A percentile compares a stretch with the other conserved stretches of the same genome.
These are phyloP conservation scores for Cutaneotrichosporon dermatis DNA, from an alignment of 1,284 basidiomycete genomes.

Conservation along the genomic window DNA sequence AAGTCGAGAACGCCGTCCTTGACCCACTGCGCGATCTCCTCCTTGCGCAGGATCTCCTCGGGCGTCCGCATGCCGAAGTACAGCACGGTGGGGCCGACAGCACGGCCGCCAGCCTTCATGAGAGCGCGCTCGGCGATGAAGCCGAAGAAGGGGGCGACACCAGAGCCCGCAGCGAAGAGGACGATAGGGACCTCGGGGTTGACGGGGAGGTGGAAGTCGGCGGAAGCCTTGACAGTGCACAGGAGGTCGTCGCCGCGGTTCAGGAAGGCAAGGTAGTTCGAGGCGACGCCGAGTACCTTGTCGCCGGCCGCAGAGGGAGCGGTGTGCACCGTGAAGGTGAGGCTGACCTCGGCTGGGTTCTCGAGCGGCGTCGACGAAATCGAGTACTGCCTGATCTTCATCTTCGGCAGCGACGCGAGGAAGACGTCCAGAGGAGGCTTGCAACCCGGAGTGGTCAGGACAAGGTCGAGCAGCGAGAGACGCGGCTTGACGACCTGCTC, in stretches of 20 bases:
- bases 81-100: slow-evolving; percentile 51
- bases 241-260: slow-evolving; percentile 52
- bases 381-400: slow-evolving; percentile 23
- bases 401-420: slow-evolving; percentile 20
- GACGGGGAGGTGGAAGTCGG: slow-evolving; percentile 54
- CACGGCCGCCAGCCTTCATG: slow-evolving; percentile 53
- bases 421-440: slow-evolving; percentile 37
- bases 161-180: slow-evolving; percentile 55
- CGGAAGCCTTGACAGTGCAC: slow-evolving; percentile 52
- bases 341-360: slow-evolving; percentile 51
- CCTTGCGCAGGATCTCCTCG: slow-evolving; percentile 53
- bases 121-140: slow-evolving; percentile 57
- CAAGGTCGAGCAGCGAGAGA: slow-evolving; percentile 49
- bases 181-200: slow-evolving; percentile 53
- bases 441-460: slow-evolving; percentile 44
- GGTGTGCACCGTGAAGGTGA: slow-evolving; percentile 54
- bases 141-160: slow-evolving; percentile 56
- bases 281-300: slow-evolving; percentile 54
- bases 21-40: slow-evolving; percentile 52
- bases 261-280: slow-evolving; percentile 53
- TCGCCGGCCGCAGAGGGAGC: slow-evolving; percentile 42
- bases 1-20: slow-evolving; percentile 54
- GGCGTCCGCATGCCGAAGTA: slow-evolving; percentile 54
- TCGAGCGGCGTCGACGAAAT: slow-evolving; percentile 57
- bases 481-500: slow-evolving; percentile 41